These are phyloP conservation scores for Echeveria elegans DNA, from an alignment of 164 flowering plant species.

Conservation along the genomic window DNA sequence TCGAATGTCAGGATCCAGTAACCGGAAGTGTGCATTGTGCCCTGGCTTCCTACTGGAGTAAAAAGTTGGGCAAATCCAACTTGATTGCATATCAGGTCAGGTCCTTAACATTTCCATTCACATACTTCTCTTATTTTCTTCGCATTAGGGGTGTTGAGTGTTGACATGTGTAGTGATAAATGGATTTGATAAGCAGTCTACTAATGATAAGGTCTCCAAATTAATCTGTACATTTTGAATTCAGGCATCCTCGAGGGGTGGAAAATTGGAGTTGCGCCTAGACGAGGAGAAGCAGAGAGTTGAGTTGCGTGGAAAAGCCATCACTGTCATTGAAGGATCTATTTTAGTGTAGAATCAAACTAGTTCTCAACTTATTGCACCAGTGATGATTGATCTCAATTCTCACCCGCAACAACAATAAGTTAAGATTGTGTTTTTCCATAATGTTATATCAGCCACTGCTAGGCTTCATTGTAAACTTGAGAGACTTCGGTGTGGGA, in stretches of 20 bases:
- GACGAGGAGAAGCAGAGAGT: slow-evolving; percentile 51
- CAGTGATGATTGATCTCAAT: not conserved
- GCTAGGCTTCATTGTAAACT: not conserved
- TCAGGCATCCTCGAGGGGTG: slow-evolving; percentile 84
- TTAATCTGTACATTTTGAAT: not conserved
- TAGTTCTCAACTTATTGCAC: not conserved
- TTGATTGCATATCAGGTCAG: slow-evolving; percentile 33
- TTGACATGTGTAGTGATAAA: too few species aligned
- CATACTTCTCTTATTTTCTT: not conserved
- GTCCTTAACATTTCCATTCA: not conserved
- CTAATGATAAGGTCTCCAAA: too few species aligned
- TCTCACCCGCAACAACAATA: not conserved
- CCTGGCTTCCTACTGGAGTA: slow-evolving; percentile 60
- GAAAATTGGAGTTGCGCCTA: slow-evolving; percentile 43
- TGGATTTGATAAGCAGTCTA: too few species aligned
- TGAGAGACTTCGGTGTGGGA: too few species aligned
- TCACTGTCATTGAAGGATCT: slow-evolving; percentile 64
- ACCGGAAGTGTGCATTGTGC: slow-evolving; percentile 81
- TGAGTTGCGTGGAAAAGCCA: slow-evolving; percentile 52
- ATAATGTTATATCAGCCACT: not conserved
- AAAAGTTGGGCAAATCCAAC: slow-evolving; percentile 51
- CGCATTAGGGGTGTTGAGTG: not conserved
- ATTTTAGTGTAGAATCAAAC: slow-evolving; percentile 26
- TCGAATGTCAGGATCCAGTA: slow-evolving; percentile 56
- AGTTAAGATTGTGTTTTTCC: not conserved